phyloP scores from a whole-genome alignment of 1,139 yeast genomes.

The Candida anutae region DNA sequence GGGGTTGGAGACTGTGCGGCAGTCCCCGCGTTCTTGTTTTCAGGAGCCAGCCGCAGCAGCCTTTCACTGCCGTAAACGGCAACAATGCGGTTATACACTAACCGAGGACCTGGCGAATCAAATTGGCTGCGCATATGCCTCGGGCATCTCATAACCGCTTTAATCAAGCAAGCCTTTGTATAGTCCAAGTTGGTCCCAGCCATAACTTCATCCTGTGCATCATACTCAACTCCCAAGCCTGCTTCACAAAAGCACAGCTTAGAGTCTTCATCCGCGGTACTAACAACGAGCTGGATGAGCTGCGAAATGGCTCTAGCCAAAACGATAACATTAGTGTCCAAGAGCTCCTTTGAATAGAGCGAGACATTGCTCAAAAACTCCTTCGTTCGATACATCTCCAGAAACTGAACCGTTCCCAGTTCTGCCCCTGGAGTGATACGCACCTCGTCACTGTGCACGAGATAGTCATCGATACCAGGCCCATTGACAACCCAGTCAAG shows the following conservation, averaged over 20 bases:
- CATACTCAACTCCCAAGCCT: too few species aligned
- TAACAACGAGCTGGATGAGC: too few species aligned
- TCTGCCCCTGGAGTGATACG: constrained; percentile 10
- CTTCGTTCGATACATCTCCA: constrained; percentile 31
- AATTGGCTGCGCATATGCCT: constrained; percentile 27
- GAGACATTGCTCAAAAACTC: constrained; percentile 30
- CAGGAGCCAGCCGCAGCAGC: too few species aligned
- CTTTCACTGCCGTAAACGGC: too few species aligned
- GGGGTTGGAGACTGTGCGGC: too few species aligned
- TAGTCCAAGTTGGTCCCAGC: too few species aligned
- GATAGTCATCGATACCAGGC: constrained; percentile 49
- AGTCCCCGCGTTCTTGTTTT: too few species aligned
- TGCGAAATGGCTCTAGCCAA: too few species aligned
- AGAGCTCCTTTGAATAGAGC: constrained; percentile 29
- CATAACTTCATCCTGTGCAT: too few species aligned
- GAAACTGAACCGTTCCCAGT: constrained; percentile 2
- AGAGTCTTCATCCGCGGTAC: too few species aligned
- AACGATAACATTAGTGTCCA: constrained; percentile 27
- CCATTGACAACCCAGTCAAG: constrained; percentile 56
- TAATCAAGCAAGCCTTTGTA: constrained; percentile 25
- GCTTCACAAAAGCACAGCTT: too few species aligned
- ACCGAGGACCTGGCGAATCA: constrained; percentile 29
- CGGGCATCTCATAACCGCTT: constrained; percentile 25
- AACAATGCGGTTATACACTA: constrained; percentile 16
- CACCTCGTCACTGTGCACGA: constrained; percentile 26